Conservation (phyloP, 2,329 filamentous ascomycete species). For the Plenodomus tracheiphilus region DNA sequence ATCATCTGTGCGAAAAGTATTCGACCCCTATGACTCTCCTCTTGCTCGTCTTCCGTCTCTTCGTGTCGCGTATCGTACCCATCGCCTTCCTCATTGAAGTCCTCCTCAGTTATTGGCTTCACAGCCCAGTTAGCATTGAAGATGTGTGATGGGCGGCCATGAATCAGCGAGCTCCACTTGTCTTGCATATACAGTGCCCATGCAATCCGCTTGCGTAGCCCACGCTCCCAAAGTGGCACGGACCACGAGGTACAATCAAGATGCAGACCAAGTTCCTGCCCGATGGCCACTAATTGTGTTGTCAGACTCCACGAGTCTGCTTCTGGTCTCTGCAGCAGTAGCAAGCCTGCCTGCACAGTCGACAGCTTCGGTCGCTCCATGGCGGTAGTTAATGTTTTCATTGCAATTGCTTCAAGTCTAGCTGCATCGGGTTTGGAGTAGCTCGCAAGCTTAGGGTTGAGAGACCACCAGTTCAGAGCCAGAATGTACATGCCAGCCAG, state of each 20-base stretch:
- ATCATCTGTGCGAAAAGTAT: slow-evolving; percentile 77
- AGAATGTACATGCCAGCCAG: slow-evolving; percentile 82
- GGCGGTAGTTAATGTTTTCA: slow-evolving; percentile 72
- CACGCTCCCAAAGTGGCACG: slow-evolving; percentile 85
- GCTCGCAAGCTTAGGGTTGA: slow-evolving; percentile 67
- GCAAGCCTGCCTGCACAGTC: slow-evolving; percentile 74
- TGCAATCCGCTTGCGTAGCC: slow-evolving; percentile 79
- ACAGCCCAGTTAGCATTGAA: slow-evolving; percentile 77
- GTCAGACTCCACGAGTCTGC: slow-evolving; percentile 83
- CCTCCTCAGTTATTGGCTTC: slow-evolving; percentile 62
- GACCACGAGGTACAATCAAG: slow-evolving; percentile 86
- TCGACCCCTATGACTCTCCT: slow-evolving; percentile 68
- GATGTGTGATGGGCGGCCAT: slow-evolving; percentile 82
- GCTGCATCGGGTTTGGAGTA: slow-evolving; percentile 71
- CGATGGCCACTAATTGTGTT: slow-evolving; percentile 82
- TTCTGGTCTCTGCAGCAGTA: slow-evolving; percentile 74
- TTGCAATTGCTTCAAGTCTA: slow-evolving; percentile 73
- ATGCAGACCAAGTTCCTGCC: slow-evolving; percentile 85
- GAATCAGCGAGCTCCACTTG: slow-evolving; percentile 84
- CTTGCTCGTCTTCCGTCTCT: slow-evolving; percentile 59
- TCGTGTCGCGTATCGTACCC: slow-evolving; percentile 56
- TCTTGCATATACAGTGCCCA: slow-evolving; percentile 96
- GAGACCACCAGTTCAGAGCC: slow-evolving; percentile 85
- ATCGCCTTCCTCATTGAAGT: slow-evolving; percentile 68
- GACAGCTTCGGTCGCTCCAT: slow-evolving; percentile 82